Evolutionary conservation across 805 yeast species (phyloP).

Genomic region (Maudiozyma turicensis): DNA sequence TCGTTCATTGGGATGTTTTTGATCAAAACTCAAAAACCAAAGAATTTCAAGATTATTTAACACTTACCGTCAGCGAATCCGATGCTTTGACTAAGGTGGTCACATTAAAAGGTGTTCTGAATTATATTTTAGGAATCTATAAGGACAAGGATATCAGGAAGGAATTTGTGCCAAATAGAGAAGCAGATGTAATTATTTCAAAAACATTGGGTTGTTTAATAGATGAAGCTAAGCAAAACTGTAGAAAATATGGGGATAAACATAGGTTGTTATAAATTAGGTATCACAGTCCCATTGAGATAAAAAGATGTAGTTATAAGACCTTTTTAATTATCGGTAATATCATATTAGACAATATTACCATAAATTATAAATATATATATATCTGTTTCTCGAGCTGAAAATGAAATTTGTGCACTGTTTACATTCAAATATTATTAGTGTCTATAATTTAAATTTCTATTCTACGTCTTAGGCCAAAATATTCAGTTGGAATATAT

Average conservation of each 20-base stretch:
- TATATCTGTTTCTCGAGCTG: no score
- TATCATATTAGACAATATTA: no score
- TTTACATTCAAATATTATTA: no score
- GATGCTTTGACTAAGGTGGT: slow-evolving; percentile 31
- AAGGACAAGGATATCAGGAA: slow-evolving; percentile 10
- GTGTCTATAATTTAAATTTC: no score
- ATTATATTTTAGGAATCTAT: slow-evolving; percentile 30
- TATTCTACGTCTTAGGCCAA: no score
- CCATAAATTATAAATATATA: no score
- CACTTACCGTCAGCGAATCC: slow-evolving; percentile 32
- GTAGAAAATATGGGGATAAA: slow-evolving; percentile 10
- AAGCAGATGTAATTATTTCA: slow-evolving; percentile 7
- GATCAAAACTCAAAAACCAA: slow-evolving; percentile 10
- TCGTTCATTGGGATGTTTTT: slow-evolving; percentile 13
- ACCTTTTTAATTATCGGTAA: no score
- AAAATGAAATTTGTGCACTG: no score
- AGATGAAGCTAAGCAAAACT: background rate
- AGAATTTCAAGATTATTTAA: slow-evolving; percentile 30
- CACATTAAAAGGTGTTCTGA: slow-evolving; percentile 30
- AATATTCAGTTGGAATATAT: no score
- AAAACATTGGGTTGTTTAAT: slow-evolving; percentile 3
- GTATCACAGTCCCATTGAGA: no score
- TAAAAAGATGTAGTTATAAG: no score
- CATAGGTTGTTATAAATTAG: no score
- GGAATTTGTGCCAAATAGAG: slow-evolving; percentile 6